Evolutionary conservation across 192 early-diverging fungal genomes (phyloP).

Genomic region (Glomus cerebriforme): DNA sequence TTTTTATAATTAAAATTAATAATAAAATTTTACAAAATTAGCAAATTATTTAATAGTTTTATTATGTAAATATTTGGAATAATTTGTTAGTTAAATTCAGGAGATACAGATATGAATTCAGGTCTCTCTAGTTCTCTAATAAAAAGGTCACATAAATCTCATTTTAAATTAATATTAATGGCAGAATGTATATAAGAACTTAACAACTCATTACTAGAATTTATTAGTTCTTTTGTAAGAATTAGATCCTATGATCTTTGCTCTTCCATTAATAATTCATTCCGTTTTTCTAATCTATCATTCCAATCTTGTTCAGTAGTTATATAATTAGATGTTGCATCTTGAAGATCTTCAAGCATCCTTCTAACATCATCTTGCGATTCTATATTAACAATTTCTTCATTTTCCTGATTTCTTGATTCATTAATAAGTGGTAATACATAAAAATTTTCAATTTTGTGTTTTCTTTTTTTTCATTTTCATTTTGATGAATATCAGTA

Average conservation of each 20-base stretch:
- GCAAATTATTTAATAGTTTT: no score
- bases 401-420: neutral
- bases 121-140: no score
- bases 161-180: neutral
- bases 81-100: no score
- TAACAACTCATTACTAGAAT: constrained; percentile 13
- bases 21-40: no score
- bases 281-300: neutral
- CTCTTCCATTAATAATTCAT: constrained; percentile 7
- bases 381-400: neutral
- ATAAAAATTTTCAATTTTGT: neutral
- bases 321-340: neutral
- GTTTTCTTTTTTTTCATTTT: constrained; percentile 10
- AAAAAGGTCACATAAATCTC: constrained; percentile 4
- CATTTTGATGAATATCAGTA: neutral
- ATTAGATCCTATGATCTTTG: neutral
- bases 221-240: neutral
- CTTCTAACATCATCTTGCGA: neutral
- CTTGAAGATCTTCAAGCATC: neutral
- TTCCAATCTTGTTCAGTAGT: neutral
- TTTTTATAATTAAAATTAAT: no score
- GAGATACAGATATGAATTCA: no score
- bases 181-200: constrained; percentile 10
- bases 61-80: no score
- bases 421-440: neutral